These are phyloP conservation scores for Anisodus acutangulus DNA, from an alignment of 257 asterid genomes.

Conservation along the genomic window DNA sequence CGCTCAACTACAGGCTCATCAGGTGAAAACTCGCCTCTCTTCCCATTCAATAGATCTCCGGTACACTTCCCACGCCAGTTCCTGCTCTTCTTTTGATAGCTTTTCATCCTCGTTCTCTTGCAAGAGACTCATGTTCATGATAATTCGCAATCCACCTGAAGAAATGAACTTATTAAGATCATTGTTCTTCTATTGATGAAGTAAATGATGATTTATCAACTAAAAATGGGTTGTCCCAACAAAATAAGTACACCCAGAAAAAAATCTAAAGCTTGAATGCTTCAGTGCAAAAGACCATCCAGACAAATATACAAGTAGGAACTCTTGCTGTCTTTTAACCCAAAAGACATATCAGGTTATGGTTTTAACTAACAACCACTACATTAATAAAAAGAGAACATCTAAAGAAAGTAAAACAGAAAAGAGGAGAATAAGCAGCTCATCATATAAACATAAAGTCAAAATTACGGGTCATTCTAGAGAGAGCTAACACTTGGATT, in stretches of 20 bases:
- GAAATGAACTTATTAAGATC: conserved; percentile 25
- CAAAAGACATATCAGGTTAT: neutral
- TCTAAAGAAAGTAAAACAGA: conserved; percentile 14
- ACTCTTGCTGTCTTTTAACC: neutral
- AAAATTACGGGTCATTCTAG: neutral
- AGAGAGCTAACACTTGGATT: neutral
- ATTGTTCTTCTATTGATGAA: conserved; percentile 15
- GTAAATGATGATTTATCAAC: neutral
- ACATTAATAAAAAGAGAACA: neutral
- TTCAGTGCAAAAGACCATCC: neutral
- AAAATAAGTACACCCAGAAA: neutral
- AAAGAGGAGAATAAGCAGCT: conserved; percentile 16
- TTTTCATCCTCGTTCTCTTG: conserved; percentile 98
- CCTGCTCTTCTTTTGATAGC: conserved; percentile 97
- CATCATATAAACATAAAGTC: neutral
- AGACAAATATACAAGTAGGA: neutral
- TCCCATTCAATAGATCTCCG: conserved; percentile 81
- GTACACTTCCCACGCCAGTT: conserved; percentile 96
- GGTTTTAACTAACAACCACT: neutral
- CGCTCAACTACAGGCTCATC: conserved; percentile 52
- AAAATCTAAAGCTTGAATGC: neutral
- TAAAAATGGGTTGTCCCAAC: neutral
- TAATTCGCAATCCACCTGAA: conserved; percentile 89
- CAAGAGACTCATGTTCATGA: conserved; percentile 92
- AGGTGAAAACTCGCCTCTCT: conserved; percentile 61